A percentile compares a stretch with the other conserved stretches of the same genome.
Evolutionary conservation across 441 rosid genomes (phyloP).

Genomic region (Breynia disticha): DNA sequence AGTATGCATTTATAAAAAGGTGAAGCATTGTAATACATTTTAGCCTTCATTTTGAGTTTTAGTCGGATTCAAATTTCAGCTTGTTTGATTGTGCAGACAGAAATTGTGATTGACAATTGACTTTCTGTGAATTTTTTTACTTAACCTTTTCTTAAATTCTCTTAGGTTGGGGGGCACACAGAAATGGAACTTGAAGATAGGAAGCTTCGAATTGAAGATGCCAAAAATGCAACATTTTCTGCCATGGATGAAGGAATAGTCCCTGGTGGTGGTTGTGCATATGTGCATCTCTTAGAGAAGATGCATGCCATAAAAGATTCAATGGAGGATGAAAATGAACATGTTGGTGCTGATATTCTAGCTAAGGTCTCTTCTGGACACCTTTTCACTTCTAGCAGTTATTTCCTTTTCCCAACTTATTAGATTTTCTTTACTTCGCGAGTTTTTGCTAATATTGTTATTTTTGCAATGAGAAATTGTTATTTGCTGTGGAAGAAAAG

Average conservation of each 20-base stretch:
- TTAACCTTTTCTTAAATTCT: conserved; percentile 1
- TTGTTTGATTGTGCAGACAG: too few species aligned
- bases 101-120: not conserved
- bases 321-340: conserved; percentile 55
- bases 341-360: conserved; percentile 65
- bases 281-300: conserved; percentile 50
- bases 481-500: not conserved
- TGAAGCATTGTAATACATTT: too few species aligned
- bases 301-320: conserved; percentile 35
- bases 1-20: too few species aligned
- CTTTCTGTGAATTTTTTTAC: not conserved
- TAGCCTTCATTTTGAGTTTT: too few species aligned
- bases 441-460: not conserved
- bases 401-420: too few species aligned
- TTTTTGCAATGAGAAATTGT: not conserved
- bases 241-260: conserved; percentile 87
- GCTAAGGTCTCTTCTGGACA: conserved; percentile 32
- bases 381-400: not conserved
- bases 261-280: conserved; percentile 79
- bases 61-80: too few species aligned
- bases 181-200: conserved; percentile 82
- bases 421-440: too few species aligned
- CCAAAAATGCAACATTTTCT: conserved; percentile 81
- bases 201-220: conserved; percentile 78
- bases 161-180: conserved; percentile 77